These are phyloP conservation scores for Rhodotorula babjevae DNA, from an alignment of 768 basidiomycete genomes.

Conservation along the genomic window DNA sequence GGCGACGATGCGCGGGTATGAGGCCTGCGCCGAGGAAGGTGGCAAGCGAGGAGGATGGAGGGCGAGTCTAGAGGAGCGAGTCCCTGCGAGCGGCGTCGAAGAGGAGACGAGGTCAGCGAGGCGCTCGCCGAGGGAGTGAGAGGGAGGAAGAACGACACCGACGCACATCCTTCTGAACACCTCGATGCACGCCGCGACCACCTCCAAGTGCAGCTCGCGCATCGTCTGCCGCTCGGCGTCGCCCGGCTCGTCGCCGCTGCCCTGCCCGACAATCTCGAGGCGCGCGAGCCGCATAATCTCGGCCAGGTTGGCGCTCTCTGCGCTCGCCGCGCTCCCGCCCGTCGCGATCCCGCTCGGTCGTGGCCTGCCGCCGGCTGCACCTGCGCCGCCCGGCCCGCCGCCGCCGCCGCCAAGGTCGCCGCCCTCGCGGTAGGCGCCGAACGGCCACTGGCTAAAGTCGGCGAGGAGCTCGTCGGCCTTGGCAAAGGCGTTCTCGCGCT, in stretches of 20 bases:
- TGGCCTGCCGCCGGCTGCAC: neutral
- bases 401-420: neutral
- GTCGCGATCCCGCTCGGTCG: conserved; percentile 16
- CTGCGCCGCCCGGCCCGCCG: neutral
- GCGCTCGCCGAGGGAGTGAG: neutral
- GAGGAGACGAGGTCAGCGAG: neutral
- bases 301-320: conserved; percentile 49
- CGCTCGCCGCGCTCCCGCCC: conserved; percentile 43
- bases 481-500: conserved; percentile 85
- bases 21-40: too few relatives aligned
- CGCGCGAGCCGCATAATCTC: conserved; percentile 50
- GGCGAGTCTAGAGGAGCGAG: neutral
- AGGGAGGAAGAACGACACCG: neutral
- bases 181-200: conserved; percentile 86
- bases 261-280: conserved; percentile 44
- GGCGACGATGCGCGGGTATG: too few relatives aligned
- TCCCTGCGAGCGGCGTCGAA: neutral
- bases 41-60: neutral
- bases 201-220: conserved; percentile 75
- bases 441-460: conserved; percentile 89
- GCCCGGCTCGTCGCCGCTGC: conserved; percentile 11
- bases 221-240: conserved; percentile 45
- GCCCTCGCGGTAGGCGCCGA: conserved; percentile 49
- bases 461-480: conserved; percentile 89
- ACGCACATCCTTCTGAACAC: conserved; percentile 67